Percentiles rank a stretch among this genome's conserved stretches.
phyloP scores from a whole-genome alignment of 768 basidiomycete species.

The Guyanaporus albipodus region DNA sequence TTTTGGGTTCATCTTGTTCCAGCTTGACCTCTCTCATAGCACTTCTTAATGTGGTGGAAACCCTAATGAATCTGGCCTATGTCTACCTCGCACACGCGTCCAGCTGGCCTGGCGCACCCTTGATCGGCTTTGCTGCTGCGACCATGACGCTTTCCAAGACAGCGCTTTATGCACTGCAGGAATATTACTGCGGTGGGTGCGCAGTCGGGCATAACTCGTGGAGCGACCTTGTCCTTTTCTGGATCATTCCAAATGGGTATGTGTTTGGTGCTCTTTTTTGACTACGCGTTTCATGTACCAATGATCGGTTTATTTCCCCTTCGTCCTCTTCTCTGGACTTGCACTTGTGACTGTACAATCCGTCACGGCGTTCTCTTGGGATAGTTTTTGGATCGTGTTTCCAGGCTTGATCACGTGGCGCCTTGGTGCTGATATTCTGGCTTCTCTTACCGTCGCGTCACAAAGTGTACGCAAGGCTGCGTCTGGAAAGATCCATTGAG shows the following conservation, averaged over 20 bases:
- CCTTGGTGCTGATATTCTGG: constrained; percentile 60
- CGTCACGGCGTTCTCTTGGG: neutral
- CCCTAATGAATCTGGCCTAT: constrained; percentile 66
- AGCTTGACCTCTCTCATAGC: constrained; percentile 40
- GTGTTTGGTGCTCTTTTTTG: constrained; percentile 21
- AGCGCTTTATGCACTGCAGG: constrained; percentile 74
- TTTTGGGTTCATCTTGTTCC: neutral
- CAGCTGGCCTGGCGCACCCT: constrained; percentile 58
- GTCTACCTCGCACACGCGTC: constrained; percentile 68
- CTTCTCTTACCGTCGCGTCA: constrained; percentile 36
- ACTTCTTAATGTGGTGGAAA: constrained; percentile 75
- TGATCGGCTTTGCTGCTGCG: constrained; percentile 69
- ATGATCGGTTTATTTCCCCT: neutral
- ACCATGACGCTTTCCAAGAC: constrained; percentile 87
- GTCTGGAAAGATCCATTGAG: constrained; percentile 31
- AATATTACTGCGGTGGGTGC: constrained; percentile 74
- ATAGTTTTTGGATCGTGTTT: constrained; percentile 73
- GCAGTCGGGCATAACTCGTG: constrained; percentile 69
- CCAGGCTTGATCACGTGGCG: constrained; percentile 56
- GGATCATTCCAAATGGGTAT: constrained; percentile 78
- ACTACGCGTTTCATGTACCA: constrained; percentile 1
- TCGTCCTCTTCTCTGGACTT: too few relatives aligned
- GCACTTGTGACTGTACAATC: neutral
- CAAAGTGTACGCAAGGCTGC: constrained; percentile 25
- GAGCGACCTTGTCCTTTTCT: constrained; percentile 50